Conservation (phyloP, 2,329 filamentous ascomycete genomes). For the Thermomyces lanuginosus region DNA sequence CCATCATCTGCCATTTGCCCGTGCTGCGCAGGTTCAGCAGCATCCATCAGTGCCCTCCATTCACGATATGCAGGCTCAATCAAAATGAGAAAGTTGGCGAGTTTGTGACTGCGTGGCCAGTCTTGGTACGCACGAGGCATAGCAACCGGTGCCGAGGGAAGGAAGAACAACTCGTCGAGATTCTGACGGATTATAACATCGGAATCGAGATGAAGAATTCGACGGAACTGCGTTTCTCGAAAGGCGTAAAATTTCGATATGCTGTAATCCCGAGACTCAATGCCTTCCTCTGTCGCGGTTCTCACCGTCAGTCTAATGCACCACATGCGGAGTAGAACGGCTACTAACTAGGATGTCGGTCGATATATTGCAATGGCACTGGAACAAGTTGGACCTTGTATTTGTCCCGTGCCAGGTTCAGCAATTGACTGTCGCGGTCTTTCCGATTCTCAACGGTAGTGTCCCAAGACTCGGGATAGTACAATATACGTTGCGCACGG, state of each 20-base stretch:
- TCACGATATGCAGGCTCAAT: conserved; percentile 42
- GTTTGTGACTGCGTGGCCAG: conserved; percentile 34
- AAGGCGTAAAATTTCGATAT: conserved; percentile 55
- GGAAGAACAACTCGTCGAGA: conserved; percentile 56
- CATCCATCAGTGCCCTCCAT: conserved; percentile 17
- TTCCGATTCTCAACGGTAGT: conserved; percentile 13
- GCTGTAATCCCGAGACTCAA: conserved; percentile 46
- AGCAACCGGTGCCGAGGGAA: conserved; percentile 44
- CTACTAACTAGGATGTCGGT: too few relatives aligned
- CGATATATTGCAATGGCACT: conserved; percentile 28
- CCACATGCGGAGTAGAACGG: too few relatives aligned
- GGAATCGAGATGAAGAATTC: conserved; percentile 44
- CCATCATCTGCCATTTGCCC: conserved; percentile 14
- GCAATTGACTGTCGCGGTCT: conserved; percentile 28
- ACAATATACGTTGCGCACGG: conserved; percentile 24
- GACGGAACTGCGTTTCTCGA: conserved; percentile 46
- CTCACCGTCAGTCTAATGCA: conserved; percentile 2
- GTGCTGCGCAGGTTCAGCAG: conserved; percentile 11
- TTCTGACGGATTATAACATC: conserved; percentile 46
- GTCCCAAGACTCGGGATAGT: conserved; percentile 28
- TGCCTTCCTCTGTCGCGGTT: conserved; percentile 10
- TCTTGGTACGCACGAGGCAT: conserved; percentile 61
- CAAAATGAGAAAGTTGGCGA: conserved; percentile 48
- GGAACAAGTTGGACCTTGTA: conserved; percentile 37
- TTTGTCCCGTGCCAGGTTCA: conserved; percentile 32